A percentile compares a stretch with the other conserved stretches of the same genome.
phyloP scores from a whole-genome alignment of 1,139 yeast species.

The Suhomyces ambrosiae region DNA sequence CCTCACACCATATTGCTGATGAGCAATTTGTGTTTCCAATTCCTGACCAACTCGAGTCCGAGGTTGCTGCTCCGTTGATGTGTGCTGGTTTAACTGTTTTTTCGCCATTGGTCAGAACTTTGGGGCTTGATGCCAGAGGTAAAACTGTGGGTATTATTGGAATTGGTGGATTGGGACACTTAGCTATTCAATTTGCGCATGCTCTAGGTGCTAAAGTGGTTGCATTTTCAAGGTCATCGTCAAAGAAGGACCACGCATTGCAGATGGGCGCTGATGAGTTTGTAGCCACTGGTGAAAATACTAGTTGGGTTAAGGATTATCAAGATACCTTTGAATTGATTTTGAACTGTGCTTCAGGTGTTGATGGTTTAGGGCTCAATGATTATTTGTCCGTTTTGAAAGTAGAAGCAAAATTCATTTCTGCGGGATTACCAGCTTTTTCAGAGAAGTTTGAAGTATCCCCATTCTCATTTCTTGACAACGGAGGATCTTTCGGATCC shows the following conservation, averaged over 20 bases:
- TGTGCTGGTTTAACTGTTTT: constrained; percentile 58
- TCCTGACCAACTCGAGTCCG: constrained; percentile 45
- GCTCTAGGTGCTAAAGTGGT: constrained; percentile 61
- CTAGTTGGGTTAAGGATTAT: constrained; percentile 38
- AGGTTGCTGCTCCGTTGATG: constrained; percentile 51
- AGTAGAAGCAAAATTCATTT: constrained; percentile 27
- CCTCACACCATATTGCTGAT: constrained; percentile 50
- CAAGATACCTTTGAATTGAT: constrained; percentile 45
- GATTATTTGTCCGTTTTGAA: constrained; percentile 25
- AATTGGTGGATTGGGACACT: constrained; percentile 64
- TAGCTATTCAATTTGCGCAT: constrained; percentile 57
- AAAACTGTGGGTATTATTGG: constrained; percentile 56
- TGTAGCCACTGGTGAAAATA: constrained; percentile 49
- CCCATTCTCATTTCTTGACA: constrained; percentile 47
- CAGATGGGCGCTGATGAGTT: constrained; percentile 56
- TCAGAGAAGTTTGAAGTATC: constrained; percentile 37
- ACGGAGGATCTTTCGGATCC: constrained; percentile 47
- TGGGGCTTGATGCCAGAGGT: constrained; percentile 38
- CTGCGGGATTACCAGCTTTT: constrained; percentile 29
- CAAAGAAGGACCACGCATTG: constrained; percentile 53
- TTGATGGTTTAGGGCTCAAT: constrained; percentile 27
- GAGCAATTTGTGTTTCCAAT: constrained; percentile 51
- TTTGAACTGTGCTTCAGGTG: constrained; percentile 53
- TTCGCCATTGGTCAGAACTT: constrained; percentile 51
- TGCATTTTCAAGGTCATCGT: constrained; percentile 52